Percentiles rank a stretch among this genome's conserved stretches.
phyloP scores from a whole-genome alignment of 1,284 basidiomycete species.

The Cerrena zonata region DNA sequence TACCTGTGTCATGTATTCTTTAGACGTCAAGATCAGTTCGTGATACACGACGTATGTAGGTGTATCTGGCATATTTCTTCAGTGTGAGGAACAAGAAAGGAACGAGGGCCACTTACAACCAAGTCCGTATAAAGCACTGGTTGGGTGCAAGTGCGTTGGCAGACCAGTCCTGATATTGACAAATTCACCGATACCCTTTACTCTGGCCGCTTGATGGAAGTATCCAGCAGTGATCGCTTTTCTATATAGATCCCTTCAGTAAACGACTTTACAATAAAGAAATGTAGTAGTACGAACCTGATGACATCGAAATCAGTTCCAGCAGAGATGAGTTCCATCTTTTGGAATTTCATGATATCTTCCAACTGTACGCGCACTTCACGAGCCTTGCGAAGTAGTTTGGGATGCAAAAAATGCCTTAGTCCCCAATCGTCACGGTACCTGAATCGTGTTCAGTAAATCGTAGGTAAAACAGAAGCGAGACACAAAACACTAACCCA shows the following conservation, averaged over 20 bases:
- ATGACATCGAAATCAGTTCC: conserved; percentile 95
- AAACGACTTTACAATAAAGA: not conserved
- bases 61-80: conserved; percentile 56
- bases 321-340: conserved; percentile 84
- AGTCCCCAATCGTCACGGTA: conserved; percentile 91
- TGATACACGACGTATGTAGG: conserved; percentile 97
- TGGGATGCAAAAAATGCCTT: conserved; percentile 94
- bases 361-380: conserved; percentile 96
- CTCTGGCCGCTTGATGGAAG: conserved; percentile 97
- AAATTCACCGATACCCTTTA: conserved; percentile 98
- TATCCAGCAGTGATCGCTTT: conserved; percentile 98
- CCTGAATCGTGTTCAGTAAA: conserved; percentile 32
- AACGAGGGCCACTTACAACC: conserved; percentile 62
- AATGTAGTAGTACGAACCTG: conserved; percentile 43
- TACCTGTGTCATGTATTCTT: conserved; percentile 95
- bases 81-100: conserved; percentile 5
- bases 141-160: conserved; percentile 91
- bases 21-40: conserved; percentile 89
- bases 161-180: conserved; percentile 94
- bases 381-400: conserved; percentile 88
- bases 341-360: conserved; percentile 98
- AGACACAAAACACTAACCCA: conserved; percentile 51
- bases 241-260: conserved; percentile 35
- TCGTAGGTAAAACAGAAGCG: not conserved
- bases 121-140: conserved; percentile 91